Evolutionary conservation across 2,329 filamentous ascomycete genomes (phyloP), one percentile per base, ranked within the genome.

Genomic region (Fragosphaeria purpurea): DNA sequence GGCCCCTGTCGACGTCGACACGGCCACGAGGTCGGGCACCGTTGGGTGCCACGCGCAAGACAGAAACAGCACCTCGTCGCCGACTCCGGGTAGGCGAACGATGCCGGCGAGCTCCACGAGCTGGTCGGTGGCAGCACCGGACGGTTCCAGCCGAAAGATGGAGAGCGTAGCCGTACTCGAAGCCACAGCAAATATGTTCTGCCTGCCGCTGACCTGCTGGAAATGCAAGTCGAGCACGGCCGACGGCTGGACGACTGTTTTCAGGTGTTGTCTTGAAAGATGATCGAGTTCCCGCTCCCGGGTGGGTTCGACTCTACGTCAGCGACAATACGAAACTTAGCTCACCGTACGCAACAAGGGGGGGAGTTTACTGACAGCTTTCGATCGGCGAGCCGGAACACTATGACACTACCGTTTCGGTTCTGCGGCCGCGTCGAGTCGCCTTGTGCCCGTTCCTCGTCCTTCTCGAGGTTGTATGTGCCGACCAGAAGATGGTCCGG

Each of bases 221-320:
- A 96, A 97, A 58, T 90, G 87, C 34, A 96, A 71, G 63, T 96
- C 90, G 48, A 96, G 76, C 33, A 96, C 76, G 6, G 88, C 90
- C 48, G 82, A 88, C 4, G 81, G 76, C 30, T 86, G 80, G 5
- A 70, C 60, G 5, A 83, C 56, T 1, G 76, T 83, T 61, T 87
- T 79, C 5, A 83, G 38, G 13, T 22, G 34, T 4, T 4, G 7
- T 32, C 40, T 55, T 22, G 22, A 22, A 22, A 22, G 22, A 22
- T 22, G 22, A 22, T 22, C 22, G 22, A 22, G 22, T 22, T 22
- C 22, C 22, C 22, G 22, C 22, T 22, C 22, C 22, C 22, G 22
- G 22, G 22, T 22, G 22, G 22, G 22, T 22, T 22, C 22, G 22
- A 22, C 22, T 22, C 22, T 22, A 22, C 22, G 22, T 22, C 22